Percentiles rank a stretch among this genome's conserved stretches.
phyloP scores from a whole-genome alignment of 441 rosid species.

The Rhodomyrtus psidioides region DNA sequence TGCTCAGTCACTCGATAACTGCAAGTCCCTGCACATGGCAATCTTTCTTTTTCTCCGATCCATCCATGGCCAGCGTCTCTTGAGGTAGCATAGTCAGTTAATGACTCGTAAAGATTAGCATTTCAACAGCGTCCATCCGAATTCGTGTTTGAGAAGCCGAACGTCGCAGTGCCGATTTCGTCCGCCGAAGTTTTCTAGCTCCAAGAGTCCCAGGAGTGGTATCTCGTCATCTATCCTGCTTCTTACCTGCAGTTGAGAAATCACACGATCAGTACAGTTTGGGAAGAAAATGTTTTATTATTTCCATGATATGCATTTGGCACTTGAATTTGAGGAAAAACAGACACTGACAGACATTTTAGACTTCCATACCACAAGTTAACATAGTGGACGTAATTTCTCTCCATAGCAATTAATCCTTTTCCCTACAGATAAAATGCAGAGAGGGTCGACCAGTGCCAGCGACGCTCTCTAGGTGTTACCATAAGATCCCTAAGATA shows the following conservation, averaged over 20 bases:
- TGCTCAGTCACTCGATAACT: neutral
- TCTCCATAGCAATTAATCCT: neutral
- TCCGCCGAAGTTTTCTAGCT: neutral
- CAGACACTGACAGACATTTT: neutral
- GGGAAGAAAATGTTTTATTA: neutral
- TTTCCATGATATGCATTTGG: neutral
- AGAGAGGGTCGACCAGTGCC: neutral
- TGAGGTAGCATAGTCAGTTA: neutral
- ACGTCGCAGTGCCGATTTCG: neutral
- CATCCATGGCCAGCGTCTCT: neutral
- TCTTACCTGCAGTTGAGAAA: constrained; percentile 39
- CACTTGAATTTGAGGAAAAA: neutral
- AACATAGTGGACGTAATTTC: neutral
- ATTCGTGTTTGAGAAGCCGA: neutral
- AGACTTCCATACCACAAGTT: neutral
- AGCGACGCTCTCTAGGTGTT: neutral
- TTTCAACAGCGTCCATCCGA: neutral
- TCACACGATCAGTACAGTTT: neutral
- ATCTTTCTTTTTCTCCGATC: neutral
- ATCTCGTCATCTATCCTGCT: constrained; percentile 39
- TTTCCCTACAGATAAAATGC: neutral
- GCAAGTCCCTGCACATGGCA: neutral
- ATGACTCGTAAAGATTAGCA: neutral
- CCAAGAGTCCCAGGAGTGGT: neutral
- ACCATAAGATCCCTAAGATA: neutral